Percentiles rank a stretch among this genome's conserved stretches.
Conservation (phyloP, 2,329 filamentous ascomycete species). For the Trichoderma gracile region DNA sequence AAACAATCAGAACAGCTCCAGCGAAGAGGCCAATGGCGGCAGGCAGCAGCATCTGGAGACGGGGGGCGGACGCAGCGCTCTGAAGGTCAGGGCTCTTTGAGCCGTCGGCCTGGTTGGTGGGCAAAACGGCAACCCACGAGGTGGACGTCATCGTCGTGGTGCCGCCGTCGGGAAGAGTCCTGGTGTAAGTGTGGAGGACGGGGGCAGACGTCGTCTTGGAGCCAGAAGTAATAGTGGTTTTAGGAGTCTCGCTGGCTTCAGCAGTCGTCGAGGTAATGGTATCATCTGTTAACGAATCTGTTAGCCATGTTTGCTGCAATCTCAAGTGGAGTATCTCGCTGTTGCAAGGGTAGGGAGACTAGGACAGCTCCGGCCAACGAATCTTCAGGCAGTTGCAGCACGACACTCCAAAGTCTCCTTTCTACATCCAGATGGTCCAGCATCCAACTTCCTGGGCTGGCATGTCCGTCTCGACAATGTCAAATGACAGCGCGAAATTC, state of each 20-base stretch:
- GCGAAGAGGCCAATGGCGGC: slow-evolving; percentile 35
- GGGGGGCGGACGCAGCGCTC: slow-evolving; percentile 37
- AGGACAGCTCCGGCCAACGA: not conserved
- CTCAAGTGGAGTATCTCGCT: not conserved
- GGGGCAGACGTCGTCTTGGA: slow-evolving; percentile 40
- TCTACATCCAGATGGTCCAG: slow-evolving; percentile 10
- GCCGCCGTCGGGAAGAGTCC: slow-evolving; percentile 47
- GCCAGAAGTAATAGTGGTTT: slow-evolving; percentile 38
- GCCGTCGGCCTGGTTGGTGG: slow-evolving; percentile 37
- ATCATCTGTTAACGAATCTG: not conserved
- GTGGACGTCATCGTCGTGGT: slow-evolving; percentile 51
- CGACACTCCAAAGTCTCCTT: slow-evolving; percentile 1
- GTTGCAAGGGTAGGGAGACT: slow-evolving; percentile 25
- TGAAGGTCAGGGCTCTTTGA: slow-evolving; percentile 41
- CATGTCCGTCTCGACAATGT: slow-evolving; percentile 26
- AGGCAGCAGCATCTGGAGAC: slow-evolving; percentile 31
- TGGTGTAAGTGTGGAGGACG: slow-evolving; percentile 47
- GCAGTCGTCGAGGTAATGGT: slow-evolving; percentile 29
- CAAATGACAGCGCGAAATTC: slow-evolving; percentile 28
- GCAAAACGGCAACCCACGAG: slow-evolving; percentile 49
- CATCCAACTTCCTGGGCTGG: not conserved
- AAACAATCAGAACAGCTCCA: slow-evolving; percentile 36
- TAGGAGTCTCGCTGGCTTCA: not conserved
- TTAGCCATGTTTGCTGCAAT: not conserved
- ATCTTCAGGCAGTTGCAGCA: slow-evolving; percentile 1